Evolutionary conservation across 345 rosid species (phyloP).

Genomic region (Microcos paniculata): DNA sequence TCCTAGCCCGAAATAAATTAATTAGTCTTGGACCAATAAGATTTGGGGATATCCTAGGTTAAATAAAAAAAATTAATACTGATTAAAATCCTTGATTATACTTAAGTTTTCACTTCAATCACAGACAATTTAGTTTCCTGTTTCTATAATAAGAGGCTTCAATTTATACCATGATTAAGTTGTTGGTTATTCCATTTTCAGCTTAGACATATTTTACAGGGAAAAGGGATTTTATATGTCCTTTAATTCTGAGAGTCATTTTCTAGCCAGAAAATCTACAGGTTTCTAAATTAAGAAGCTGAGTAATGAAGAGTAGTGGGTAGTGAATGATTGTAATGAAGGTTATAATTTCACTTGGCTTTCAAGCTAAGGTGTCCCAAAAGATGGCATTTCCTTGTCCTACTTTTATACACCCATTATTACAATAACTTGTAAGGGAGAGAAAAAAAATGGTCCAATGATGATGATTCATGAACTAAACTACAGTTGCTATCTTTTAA

Average conservation of each 20-base stretch:
- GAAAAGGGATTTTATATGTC: too few relatives aligned
- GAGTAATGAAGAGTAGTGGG: conserved; percentile 17
- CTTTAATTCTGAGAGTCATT: not conserved
- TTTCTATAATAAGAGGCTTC: too few relatives aligned
- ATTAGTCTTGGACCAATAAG: too few relatives aligned
- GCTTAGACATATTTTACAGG: not conserved
- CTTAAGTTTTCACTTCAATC: too few relatives aligned
- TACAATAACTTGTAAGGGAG: not conserved
- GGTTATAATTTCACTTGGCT: conserved; percentile 52
- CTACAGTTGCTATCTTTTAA: not conserved
- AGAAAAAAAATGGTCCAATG: not conserved
- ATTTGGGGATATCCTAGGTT: too few relatives aligned
- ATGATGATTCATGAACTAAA: not conserved
- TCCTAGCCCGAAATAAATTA: too few relatives aligned
- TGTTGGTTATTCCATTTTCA: not conserved
- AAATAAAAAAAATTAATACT: too few relatives aligned
- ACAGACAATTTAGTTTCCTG: too few relatives aligned
- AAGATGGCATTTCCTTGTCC: conserved; percentile 55
- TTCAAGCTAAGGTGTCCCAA: conserved; percentile 51
- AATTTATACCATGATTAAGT: too few relatives aligned
- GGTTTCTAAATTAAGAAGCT: not conserved
- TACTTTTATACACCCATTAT: not conserved
- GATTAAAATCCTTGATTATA: too few relatives aligned
- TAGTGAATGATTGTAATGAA: conserved; percentile 20
- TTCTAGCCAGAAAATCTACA: too few relatives aligned